phyloP scores from a whole-genome alignment of 2,329 filamentous ascomycete species.

The Sclerotinia glacialis region DNA sequence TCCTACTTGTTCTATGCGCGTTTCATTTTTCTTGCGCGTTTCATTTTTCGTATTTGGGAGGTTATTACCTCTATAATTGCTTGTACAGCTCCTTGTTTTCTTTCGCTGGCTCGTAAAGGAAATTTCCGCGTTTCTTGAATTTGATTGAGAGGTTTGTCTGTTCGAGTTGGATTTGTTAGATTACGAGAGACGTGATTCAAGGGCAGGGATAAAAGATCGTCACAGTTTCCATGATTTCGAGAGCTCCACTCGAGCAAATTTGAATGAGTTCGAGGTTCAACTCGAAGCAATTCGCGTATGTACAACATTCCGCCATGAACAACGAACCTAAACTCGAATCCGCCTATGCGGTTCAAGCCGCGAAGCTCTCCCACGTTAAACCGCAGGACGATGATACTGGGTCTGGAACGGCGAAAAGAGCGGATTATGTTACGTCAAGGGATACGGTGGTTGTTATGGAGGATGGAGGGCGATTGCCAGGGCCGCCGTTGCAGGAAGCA shows the following conservation, averaged over 20 bases:
- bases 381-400: constrained; percentile 33
- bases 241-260: constrained; percentile 5
- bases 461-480: constrained; percentile 64
- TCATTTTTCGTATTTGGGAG: background rate
- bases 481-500: constrained; percentile 68
- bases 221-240: constrained; percentile 9
- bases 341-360: constrained; percentile 57
- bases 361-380: constrained; percentile 49
- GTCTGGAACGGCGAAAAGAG: constrained; percentile 54
- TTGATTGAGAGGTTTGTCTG: background rate
- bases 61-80: background rate
- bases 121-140: background rate
- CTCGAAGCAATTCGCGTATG: constrained; percentile 18
- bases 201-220: constrained; percentile 1
- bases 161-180: background rate
- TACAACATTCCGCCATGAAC: constrained; percentile 17
- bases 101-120: background rate
- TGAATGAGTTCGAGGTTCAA: constrained; percentile 14
- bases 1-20: background rate
- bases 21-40: background rate
- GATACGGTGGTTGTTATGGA: constrained; percentile 70
- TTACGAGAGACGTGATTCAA: background rate
- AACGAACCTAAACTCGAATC: constrained; percentile 9
- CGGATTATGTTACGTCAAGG: constrained; percentile 64
- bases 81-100: background rate